A percentile compares a stretch with the other conserved stretches of the same genome.
Evolutionary conservation across 805 yeast genomes (phyloP).

Genomic region (Yamadazyma sp.): DNA sequence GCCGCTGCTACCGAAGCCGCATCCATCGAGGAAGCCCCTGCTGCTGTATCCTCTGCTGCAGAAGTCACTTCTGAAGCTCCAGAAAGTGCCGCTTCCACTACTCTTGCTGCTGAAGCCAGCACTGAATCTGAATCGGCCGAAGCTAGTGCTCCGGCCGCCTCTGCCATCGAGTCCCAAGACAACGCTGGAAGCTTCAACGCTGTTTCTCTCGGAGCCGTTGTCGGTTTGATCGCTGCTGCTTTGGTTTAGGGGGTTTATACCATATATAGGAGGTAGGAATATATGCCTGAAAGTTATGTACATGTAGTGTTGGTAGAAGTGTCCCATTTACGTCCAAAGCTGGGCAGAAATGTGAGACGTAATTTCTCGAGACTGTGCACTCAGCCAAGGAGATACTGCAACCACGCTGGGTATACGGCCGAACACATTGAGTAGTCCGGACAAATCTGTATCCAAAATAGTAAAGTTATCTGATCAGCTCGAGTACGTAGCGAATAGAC

Average conservation of each 20-base stretch:
- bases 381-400: too few relatives aligned
- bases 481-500: too few relatives aligned
- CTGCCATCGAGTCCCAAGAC: constrained; percentile 13
- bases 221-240: constrained; percentile 43
- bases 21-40: not conserved
- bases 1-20: constrained; percentile 7
- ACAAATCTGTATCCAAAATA: too few relatives aligned
- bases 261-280: constrained; percentile 8
- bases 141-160: constrained; percentile 12
- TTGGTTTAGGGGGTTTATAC: constrained; percentile 21
- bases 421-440: too few relatives aligned
- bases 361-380: too few relatives aligned
- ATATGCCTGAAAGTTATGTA: constrained; percentile 5
- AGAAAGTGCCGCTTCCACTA: constrained; percentile 11
- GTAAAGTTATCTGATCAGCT: too few relatives aligned
- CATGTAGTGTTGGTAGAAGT: too few relatives aligned
- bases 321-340: too few relatives aligned
- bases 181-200: constrained; percentile 29
- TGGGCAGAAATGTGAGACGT: too few relatives aligned
- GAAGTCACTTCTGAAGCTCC: constrained; percentile 15
- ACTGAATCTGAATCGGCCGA: constrained; percentile 17
- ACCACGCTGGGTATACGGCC: too few relatives aligned
- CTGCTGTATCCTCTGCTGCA: constrained; percentile 7
- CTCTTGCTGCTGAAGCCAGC: constrained; percentile 15
- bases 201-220: constrained; percentile 32